phyloP scores from a whole-genome alignment of 1,284 basidiomycete species.

The Marasmius oreades region DNA sequence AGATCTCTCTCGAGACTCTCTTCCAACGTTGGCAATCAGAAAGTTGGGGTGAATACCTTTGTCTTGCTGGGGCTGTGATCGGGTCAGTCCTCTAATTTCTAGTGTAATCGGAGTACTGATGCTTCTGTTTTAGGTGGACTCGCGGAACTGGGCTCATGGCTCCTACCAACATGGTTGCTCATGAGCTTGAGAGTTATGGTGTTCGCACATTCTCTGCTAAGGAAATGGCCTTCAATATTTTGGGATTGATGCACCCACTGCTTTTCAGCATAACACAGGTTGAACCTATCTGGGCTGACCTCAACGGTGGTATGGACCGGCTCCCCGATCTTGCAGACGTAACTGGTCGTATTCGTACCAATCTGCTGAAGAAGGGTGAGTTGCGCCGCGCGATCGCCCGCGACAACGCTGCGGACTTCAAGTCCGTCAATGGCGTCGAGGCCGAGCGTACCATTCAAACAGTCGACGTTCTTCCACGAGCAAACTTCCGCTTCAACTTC shows the following conservation, averaged over 20 bases:
- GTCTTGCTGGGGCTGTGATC: constrained; percentile 96
- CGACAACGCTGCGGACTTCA: constrained; percentile 95
- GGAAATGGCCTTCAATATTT: constrained; percentile 99
- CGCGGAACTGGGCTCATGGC: constrained; percentile 98
- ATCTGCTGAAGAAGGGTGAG: constrained; percentile 79
- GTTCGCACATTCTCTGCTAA: constrained; percentile 98
- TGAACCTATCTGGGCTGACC: constrained; percentile 97
- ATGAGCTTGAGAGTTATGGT: constrained; percentile 91
- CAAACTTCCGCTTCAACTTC: constrained; percentile 97
- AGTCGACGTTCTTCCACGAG: constrained; percentile 90
- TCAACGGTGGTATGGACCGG: constrained; percentile 97
- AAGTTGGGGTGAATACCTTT: constrained; percentile 98
- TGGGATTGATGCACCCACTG: constrained; percentile 98
- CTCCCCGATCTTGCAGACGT: constrained; percentile 93
- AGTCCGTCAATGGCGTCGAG: constrained; percentile 85
- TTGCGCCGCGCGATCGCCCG: constrained; percentile 90
- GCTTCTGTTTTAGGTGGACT: constrained; percentile 67
- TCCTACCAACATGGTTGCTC: constrained; percentile 92
- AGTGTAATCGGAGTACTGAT: background rate
- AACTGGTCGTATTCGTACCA: constrained; percentile 81
- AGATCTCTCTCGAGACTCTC: constrained; percentile 96
- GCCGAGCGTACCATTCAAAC: constrained; percentile 94
- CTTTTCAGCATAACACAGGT: constrained; percentile 99
- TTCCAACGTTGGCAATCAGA: constrained; percentile 99
- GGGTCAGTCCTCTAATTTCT: constrained; percentile 53